Percentiles rank a stretch among this genome's conserved stretches.
Conservation (phyloP, 164 flowering plant species). For the Hamamelis virginiana region DNA sequence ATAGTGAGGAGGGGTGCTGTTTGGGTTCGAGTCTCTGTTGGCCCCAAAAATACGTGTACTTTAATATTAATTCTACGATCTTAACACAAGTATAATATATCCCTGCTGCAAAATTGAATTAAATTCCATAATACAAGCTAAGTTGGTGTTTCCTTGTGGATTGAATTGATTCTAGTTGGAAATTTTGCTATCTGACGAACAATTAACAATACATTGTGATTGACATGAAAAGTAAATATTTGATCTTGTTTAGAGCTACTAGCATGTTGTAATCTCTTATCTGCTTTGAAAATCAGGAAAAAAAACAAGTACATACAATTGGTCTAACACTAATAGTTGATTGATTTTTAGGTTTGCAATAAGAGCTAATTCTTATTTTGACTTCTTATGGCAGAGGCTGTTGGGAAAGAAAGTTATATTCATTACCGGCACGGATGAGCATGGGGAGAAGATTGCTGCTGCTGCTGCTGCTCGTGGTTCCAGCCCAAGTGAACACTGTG, state of each 20-base stretch:
- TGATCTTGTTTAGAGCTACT: too few relatives aligned
- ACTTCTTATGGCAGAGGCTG: slow-evolving; percentile 59
- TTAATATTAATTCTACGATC: too few relatives aligned
- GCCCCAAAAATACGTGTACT: too few relatives aligned
- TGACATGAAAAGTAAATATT: not conserved
- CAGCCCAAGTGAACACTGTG: slow-evolving; percentile 79
- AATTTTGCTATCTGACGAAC: too few relatives aligned
- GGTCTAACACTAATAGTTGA: not conserved
- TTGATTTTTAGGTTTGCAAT: not conserved
- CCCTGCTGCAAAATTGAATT: too few relatives aligned
- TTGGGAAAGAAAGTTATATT: slow-evolving; percentile 81
- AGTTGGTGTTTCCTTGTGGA: too few relatives aligned
- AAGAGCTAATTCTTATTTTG: not conserved
- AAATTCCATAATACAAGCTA: too few relatives aligned
- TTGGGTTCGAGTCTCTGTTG: too few relatives aligned
- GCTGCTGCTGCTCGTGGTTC: slow-evolving; percentile 77
- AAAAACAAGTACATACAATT: not conserved
- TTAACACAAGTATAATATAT: too few relatives aligned
- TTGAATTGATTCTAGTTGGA: too few relatives aligned
- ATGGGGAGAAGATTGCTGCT: slow-evolving; percentile 94
- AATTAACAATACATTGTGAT: not conserved
- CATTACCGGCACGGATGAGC: slow-evolving; percentile 95
- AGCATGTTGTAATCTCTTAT: not conserved
- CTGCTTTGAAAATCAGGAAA: not conserved
- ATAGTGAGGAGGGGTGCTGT: too few relatives aligned